Percentiles rank a stretch among this genome's conserved stretches.
These are phyloP conservation scores for Cicer chorassanicum DNA, from an alignment of 306 rosid species.

Conservation along the genomic window DNA sequence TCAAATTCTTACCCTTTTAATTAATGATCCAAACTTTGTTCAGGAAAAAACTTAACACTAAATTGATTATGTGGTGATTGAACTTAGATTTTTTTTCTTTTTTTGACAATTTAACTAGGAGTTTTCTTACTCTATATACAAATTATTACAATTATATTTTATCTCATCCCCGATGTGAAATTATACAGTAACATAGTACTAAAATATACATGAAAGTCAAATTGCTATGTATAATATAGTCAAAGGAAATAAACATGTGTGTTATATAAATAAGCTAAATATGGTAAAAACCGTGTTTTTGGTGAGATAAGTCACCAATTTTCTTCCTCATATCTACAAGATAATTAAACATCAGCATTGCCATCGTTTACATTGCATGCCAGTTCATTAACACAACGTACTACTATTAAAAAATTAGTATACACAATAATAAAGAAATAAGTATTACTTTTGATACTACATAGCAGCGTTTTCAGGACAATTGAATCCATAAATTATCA, in stretches of 20 bases:
- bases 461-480: neutral
- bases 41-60: neutral
- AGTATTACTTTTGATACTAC: neutral
- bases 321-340: conserved; percentile 46
- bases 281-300: conserved; percentile 69
- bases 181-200: neutral
- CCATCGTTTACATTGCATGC: conserved; percentile 41
- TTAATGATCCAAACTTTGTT: too few relatives aligned
- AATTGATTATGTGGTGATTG: neutral
- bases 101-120: too few relatives aligned
- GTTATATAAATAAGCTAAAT: conserved; percentile 39
- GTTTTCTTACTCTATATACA: neutral
- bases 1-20: too few relatives aligned
- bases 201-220: conserved; percentile 32
- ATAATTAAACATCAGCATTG: conserved; percentile 36
- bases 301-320: conserved; percentile 57
- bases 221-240: conserved; percentile 21
- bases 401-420: neutral
- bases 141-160: conserved; percentile 8
- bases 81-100: neutral
- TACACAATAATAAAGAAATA: neutral
- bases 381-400: conserved; percentile 47
- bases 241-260: conserved; percentile 40
- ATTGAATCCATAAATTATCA: neutral
- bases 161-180: neutral